phyloP scores from a whole-genome alignment of 495 filamentous ascomycete species.

The Emericellopsis terricola region DNA sequence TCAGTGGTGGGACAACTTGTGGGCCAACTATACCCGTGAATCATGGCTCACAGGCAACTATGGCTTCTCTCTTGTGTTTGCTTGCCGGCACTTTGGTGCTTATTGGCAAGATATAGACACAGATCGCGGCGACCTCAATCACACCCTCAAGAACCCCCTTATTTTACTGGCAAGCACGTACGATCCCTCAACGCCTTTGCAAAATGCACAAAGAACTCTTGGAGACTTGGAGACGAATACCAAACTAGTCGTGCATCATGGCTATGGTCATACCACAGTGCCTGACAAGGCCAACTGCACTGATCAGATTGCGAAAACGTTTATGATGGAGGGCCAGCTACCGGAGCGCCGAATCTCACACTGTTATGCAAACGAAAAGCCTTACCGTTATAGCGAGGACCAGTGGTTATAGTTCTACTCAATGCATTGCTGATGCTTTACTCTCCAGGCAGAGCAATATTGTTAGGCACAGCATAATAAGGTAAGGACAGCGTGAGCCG shows the following conservation, averaged over 20 bases:
- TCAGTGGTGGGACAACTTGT: conserved; percentile 22
- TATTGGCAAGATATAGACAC: conserved; percentile 26
- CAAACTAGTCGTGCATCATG: conserved; percentile 24
- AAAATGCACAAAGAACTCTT: conserved; percentile 21
- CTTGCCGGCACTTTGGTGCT: conserved; percentile 20
- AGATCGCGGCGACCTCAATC: conserved; percentile 22
- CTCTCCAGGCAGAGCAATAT: no score
- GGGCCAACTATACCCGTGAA: conserved; percentile 22
- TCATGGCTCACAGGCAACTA: conserved; percentile 26
- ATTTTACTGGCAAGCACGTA: conserved; percentile 28
- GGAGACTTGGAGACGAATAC: conserved; percentile 26
- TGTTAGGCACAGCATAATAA: no score
- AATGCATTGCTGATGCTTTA: no score
- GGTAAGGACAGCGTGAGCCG: no score
- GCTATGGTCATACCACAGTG: conserved; percentile 25
- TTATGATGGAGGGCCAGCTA: conserved; percentile 17
- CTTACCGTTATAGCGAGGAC: conserved; percentile 20
- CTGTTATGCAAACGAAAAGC: conserved; percentile 25
- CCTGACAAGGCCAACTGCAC: conserved; percentile 25
- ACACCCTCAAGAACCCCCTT: conserved; percentile 21
- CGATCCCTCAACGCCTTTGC: conserved; percentile 27
- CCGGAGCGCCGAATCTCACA: conserved; percentile 18
- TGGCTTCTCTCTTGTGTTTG: conserved; percentile 21
- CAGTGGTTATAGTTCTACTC: no score
- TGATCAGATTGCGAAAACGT: conserved; percentile 15